Base-by-base conservation (phyloP, 2,329 filamentous ascomycete genomes). In the Penicillium sp. region DNA sequence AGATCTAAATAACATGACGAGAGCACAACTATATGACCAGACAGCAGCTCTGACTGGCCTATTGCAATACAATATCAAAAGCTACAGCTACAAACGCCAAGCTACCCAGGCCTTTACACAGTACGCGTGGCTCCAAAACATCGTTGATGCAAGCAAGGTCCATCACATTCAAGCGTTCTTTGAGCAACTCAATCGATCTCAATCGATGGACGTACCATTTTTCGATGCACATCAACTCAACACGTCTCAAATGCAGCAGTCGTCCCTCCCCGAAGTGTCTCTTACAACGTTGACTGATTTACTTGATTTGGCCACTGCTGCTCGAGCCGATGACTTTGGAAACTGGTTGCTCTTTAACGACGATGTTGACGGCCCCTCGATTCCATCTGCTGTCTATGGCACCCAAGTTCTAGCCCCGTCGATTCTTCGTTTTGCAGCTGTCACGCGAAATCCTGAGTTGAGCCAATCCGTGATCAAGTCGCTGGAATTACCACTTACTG, bases 291-390 rank as follows among this genome's bases (percentile, higher is more conserved):
- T 85, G 42, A 81, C 78, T 2, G 72, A 74, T 22, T 67, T 85
- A 23, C 70, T 86, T 22, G 79, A 83, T 55, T 61, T 84, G 26
- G 71, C 77, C 22, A 81, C 77, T 0, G 71, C 77, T 20, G 71
- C 77, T 14, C 74, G 75, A 49, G 68, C 75, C 7, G 80, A 76
- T 55, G 75, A 78, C 15, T 73, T 85, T 51, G 82, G 80, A 4
- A 73, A 77, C 29, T 84, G 79, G 78, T 69, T 86, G 12, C 69
- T 86, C 1, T 77, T 79, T 52, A 79, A 77, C 0, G 63, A 76
- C 9, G 82, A 83, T 58, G 59, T 82, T 14, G 82, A 85, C 60
- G 82, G 81, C 0, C 81, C 82, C n/a, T 57, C 81, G 2, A 82
- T 86, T 23, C 69, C 76, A 22, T 61, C 66, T 12, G 63, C 66